Base-by-base conservation (phyloP, 352 stramenopile genomes). In the Pythium biforme region DNA sequence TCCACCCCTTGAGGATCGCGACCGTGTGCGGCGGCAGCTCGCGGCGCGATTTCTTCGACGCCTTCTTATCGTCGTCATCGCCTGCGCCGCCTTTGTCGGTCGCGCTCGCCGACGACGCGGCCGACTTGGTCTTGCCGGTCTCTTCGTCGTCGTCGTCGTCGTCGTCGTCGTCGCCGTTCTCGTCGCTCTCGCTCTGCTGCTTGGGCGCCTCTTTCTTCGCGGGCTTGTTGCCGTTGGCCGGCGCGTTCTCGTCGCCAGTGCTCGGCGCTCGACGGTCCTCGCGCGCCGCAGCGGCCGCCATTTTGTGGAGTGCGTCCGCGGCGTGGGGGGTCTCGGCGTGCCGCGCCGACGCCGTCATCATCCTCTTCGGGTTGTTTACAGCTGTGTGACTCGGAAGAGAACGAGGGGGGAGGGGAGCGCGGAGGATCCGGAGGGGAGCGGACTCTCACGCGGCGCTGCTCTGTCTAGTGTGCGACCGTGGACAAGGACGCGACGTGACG, bases 1-100 rank as follows among this genome's bases (percentile, higher is more conserved):
- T 96, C 88, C 88, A 96, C 7, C 81, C 83, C 52, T 95, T 94
- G 8, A 96, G 68, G 50, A 94, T 92, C 26, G 83, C 83, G 47
- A 94, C 85, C 14, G 87, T 94, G 58, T 93, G 82, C 40, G 87
- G 83, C 26, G 87, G 87, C 23, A 95, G 65, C 53, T 95, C 86
- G 8, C 86, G 84, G 0, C 86, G 74, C 33, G 83, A 89, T 61
- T 95, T 95, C 57, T 90, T 92, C 19, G 76, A 77, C 41, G 55
- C 59, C 63, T 86, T 83, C 47, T 68, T 76, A 29, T 79, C 70
- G 58, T 77, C 74, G 33, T 73, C 65, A 15, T 78, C 70, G 51
- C 33, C 29, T 49, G 31, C 14, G n/a, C n/a, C n/a, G 46, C 51
- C 63, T 25, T 66, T 54, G 25, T 62, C 52, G 20, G 25, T 31